Evolutionary conservation across 768 basidiomycete genomes (phyloP).

Genomic region (Lentinula lateritia): DNA sequence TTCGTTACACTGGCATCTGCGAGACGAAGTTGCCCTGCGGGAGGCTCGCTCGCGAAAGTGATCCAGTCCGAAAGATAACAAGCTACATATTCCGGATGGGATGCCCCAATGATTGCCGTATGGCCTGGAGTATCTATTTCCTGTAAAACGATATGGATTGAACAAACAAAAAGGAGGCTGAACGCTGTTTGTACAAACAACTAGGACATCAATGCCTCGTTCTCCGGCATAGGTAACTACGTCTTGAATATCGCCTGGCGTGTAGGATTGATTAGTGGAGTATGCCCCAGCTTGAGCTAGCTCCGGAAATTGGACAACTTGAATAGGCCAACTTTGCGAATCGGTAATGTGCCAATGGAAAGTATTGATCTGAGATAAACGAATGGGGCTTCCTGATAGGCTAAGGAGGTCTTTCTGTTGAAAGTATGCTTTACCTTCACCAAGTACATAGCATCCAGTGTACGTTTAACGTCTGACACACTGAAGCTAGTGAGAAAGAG

Average conservation of each 20-base stretch:
- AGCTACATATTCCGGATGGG: conserved; percentile 73
- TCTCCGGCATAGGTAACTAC: conserved; percentile 67
- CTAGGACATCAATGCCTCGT: conserved; percentile 70
- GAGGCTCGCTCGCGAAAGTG: conserved; percentile 65
- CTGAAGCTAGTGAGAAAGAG: neutral
- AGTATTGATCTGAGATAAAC: conserved; percentile 48
- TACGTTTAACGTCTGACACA: conserved; percentile 26
- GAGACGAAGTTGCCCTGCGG: conserved; percentile 78
- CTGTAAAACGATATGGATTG: conserved; percentile 18
- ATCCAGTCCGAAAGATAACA: conserved; percentile 53
- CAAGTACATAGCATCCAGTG: conserved; percentile 72
- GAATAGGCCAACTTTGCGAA: conserved; percentile 75
- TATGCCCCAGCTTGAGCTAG: conserved; percentile 67
- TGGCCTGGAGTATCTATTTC: conserved; percentile 88
- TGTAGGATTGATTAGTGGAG: conserved; percentile 47
- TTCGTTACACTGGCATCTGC: conserved; percentile 52
- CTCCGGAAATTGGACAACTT: conserved; percentile 53
- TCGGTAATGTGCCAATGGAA: conserved; percentile 88
- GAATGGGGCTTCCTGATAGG: neutral
- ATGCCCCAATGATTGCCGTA: conserved; percentile 54
- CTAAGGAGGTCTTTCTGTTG: too few species aligned
- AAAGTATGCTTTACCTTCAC: conserved; percentile 41
- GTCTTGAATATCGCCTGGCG: conserved; percentile 45
- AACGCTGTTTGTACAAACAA: conserved; percentile 23
- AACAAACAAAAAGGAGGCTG: neutral